Base-by-base conservation (phyloP, 257 asterid species). In the Craterostigma plantagineum region DNA sequence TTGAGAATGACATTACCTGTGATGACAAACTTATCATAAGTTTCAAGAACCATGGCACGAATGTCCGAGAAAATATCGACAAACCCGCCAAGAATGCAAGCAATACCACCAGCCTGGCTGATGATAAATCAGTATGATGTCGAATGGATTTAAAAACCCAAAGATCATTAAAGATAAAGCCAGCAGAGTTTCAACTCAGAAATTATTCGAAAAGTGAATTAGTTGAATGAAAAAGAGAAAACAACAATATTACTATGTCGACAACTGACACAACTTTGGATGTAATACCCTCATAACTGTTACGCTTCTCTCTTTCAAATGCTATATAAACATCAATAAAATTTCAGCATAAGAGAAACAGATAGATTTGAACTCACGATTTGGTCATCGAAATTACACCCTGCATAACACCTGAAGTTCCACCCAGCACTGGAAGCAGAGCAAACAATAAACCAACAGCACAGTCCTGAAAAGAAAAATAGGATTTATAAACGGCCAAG, bases 371-470 rank as follows among this genome's bases (percentile, higher is more conserved):
- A 55, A 65, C 99, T 66, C 70, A 90, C 99, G 83, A 79, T 63
- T 90, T 90, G 50, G 95, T 77, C 95, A 90, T 90, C 66, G 99
- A 90, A 49, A 83, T 64, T 14, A 73, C 68, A 52, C 99, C 99
- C 54, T 83, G 94, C 67, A 90, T 63, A 63, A 83, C 75, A 60
- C 92, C 95, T 8, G 92, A 74, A 52, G 86, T 90, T 63, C 99
- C 99, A 56, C 99, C 99, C 49, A 90, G 75, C 46, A 90, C 90
- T 47, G 99, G 99, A 63, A 90, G 95, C 63, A 90, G 66, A 38
- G 99, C 95, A 58, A 90, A 90, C 49, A 90, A 67, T 73, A 90
- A 72, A 43, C 99, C 99, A 61, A 90, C 95, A 34, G 99, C 99
- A 69, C 99, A 90, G 52, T 90, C 99, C 99, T 90, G 77, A 59